Evolutionary conservation across 495 filamentous ascomycete genomes (phyloP), one percentile per base, ranked within the genome.

Genomic region (Aspergillus asperescens): DNA sequence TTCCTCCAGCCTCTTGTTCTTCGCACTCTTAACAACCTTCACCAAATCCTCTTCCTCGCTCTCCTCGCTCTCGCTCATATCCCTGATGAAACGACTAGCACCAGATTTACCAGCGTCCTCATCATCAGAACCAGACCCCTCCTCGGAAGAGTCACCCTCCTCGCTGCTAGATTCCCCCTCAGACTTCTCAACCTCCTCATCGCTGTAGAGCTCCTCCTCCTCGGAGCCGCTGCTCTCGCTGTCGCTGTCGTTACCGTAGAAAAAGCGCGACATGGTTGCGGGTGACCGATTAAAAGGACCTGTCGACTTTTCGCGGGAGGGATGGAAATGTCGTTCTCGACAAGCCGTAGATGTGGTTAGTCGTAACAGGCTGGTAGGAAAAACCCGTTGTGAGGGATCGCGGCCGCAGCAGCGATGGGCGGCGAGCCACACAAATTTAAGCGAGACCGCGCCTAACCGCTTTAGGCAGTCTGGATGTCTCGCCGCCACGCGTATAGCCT

Each of bases 1-100:
- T 64, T 95, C 94, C 63, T 96, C 94, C 52, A 90, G 72, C 34
- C 93, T 81, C 79, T 99, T 99, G 71, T 97, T 91, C 74, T 96
- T 97, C 46, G 90, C 91, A 68, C 90, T 96, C 81, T 95, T 97
- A 49, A 90, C 84, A 53, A 94, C 73, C 46, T 88, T 91, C 47
- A 83, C 82, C 51, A 81, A 80, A 38, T 89, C 88, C 53, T 94
- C 91, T 51, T 88, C 88, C 59, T 88, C 87, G 59, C 84, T 88
- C 48, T 88, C 87, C 58, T 94, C 90, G 61, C 86, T 89, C 25
- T 89, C 87, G 18, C 78, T 81, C 7, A 74, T 80, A 66, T 87
- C 85, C 58, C 78, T 79, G 77, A 97, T 80, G 83, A 97, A 99
- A 63, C 81, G 79, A 55, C 73, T 85, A 43, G 83, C 81, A 63